Evolutionary conservation across 768 basidiomycete genomes (phyloP).

Genomic region (Boletales sp.): DNA sequence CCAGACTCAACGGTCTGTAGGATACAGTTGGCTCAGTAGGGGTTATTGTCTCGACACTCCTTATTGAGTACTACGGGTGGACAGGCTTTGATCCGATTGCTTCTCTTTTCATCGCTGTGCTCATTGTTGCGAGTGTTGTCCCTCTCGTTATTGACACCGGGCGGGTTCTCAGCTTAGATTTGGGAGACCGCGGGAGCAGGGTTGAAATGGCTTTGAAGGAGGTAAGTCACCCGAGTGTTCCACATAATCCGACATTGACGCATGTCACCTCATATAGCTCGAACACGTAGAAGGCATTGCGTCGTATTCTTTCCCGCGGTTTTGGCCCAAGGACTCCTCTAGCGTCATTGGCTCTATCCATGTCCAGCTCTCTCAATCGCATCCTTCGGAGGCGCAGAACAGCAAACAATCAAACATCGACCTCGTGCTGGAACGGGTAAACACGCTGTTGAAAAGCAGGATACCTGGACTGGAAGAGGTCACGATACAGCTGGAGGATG

Average conservation of each 20-base stretch:
- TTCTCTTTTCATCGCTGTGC: constrained; percentile 89
- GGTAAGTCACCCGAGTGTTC: constrained; percentile 37
- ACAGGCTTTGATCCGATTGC: constrained; percentile 99
- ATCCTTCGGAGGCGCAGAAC: constrained; percentile 40
- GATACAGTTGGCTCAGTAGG: constrained; percentile 97
- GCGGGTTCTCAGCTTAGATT: constrained; percentile 80
- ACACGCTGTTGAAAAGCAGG: constrained; percentile 61
- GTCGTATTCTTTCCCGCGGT: constrained; percentile 77
- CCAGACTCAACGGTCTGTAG: constrained; percentile 35
- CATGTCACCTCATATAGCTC: constrained; percentile 43
- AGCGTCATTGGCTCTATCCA: constrained; percentile 89
- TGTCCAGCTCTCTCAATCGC: constrained; percentile 74
- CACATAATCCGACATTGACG: constrained; percentile 3
- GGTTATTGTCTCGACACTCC: constrained; percentile 93
- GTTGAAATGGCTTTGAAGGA: constrained; percentile 62
- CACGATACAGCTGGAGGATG: constrained; percentile 78
- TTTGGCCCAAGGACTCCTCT: constrained; percentile 94
- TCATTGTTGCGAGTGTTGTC: constrained; percentile 94
- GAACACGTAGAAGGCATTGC: constrained; percentile 72
- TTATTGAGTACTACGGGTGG: constrained; percentile 97
- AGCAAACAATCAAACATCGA: constrained; percentile 37
- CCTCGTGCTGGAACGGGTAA: constrained; percentile 72
- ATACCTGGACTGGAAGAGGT: constrained; percentile 86
- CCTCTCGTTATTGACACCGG: constrained; percentile 95
- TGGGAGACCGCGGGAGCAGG: constrained; percentile 55